phyloP scores from a whole-genome alignment of 176 grass and related monocot genomes.

The Elymus sibiricus region DNA sequence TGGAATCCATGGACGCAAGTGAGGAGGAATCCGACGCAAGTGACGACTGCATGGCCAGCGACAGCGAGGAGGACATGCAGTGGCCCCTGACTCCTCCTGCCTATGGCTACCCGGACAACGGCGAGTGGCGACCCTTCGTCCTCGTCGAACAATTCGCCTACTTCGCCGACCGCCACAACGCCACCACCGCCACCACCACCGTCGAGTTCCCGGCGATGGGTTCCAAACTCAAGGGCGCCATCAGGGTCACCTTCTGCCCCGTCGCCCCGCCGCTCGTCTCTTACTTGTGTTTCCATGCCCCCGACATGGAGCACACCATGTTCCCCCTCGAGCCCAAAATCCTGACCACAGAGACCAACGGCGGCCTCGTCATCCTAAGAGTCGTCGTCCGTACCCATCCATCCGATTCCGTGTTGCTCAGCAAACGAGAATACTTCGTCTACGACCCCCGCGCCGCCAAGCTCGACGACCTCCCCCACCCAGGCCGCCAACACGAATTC shows the following conservation, averaged over 20 bases:
- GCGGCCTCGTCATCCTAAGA: not conserved
- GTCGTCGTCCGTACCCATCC: not conserved
- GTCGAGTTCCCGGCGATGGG: not conserved
- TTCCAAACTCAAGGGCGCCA: not conserved
- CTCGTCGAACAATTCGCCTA: not conserved
- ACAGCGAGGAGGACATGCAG: not conserved
- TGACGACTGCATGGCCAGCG: not conserved
- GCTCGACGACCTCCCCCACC: slow-evolving; percentile 5
- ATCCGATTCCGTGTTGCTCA: too few species aligned
- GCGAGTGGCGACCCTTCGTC: not conserved
- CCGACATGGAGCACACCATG: not conserved
- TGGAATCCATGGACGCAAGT: not conserved
- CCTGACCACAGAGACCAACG: not conserved
- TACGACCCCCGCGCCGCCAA: not conserved
- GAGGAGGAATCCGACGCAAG: not conserved
- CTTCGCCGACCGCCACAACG: not conserved
- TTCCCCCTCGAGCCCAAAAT: not conserved
- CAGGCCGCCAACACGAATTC: not conserved
- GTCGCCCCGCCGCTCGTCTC: not conserved
- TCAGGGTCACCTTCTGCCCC: slow-evolving; percentile 8
- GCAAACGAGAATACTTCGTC: not conserved
- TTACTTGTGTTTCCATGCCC: not conserved
- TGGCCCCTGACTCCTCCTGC: not conserved
- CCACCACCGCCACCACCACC: slow-evolving; percentile 1
- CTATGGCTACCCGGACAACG: not conserved